Percentiles rank a stretch among this genome's conserved stretches.
These are phyloP conservation scores for Coleophoma crateriformis DNA, from an alignment of 2,329 filamentous ascomycete species.

Conservation along the genomic window DNA sequence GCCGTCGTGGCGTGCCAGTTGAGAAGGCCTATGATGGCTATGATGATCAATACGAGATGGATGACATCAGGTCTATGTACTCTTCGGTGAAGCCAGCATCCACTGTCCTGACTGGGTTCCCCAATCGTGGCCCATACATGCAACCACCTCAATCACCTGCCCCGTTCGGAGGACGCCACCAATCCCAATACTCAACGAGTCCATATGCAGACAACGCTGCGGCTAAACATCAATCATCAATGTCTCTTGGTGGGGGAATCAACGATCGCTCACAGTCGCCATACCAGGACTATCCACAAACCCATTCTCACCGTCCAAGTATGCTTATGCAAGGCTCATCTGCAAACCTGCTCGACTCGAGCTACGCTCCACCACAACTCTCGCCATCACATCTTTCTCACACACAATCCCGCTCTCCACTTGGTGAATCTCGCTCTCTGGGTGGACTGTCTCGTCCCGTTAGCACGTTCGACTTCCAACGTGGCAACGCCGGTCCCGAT, in stretches of 20 bases:
- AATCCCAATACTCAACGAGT: slow-evolving; percentile 31
- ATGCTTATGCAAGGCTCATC: slow-evolving; percentile 50
- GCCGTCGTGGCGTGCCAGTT: slow-evolving; percentile 68
- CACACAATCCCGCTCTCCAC: slow-evolving; percentile 32
- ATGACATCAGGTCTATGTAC: slow-evolving; percentile 96
- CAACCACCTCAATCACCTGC: slow-evolving; percentile 72
- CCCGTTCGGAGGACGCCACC: slow-evolving; percentile 51
- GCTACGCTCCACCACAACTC: slow-evolving; percentile 14
- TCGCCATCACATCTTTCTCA: slow-evolving; percentile 16
- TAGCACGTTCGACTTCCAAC: slow-evolving; percentile 57
- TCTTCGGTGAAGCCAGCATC: slow-evolving; percentile 83
- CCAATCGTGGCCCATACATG: slow-evolving; percentile 62
- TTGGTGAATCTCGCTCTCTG: slow-evolving; percentile 43
- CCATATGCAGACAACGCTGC: slow-evolving; percentile 42
- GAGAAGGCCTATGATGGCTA: slow-evolving; percentile 66
- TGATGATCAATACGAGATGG: slow-evolving; percentile 86
- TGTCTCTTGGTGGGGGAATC: slow-evolving; percentile 52
- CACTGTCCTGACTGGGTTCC: slow-evolving; percentile 83
- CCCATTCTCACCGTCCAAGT: slow-evolving; percentile 44
- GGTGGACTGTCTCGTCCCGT: slow-evolving; percentile 35
- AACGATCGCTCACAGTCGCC: slow-evolving; percentile 46
- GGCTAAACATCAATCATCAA: slow-evolving; percentile 65
- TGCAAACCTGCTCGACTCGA: slow-evolving; percentile 25
- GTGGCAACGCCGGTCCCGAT: slow-evolving; percentile 58
- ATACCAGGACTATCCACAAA: slow-evolving; percentile 48